phyloP scores from a whole-genome alignment of 2,329 filamentous ascomycete species.

The Exophiala oligosperma region DNA sequence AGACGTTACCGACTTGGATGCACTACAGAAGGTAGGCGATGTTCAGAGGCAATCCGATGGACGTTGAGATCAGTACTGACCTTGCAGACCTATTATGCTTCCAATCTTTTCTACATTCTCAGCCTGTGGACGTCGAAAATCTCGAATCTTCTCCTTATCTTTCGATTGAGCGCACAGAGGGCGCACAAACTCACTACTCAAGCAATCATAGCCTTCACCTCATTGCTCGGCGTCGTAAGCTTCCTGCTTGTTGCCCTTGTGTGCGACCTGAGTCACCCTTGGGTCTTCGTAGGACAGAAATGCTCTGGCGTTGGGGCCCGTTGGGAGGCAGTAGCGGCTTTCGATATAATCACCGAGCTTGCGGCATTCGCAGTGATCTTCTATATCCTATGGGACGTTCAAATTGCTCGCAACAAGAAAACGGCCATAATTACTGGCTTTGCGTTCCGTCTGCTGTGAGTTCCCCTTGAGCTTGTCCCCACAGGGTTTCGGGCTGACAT shows the following conservation, averaged over 20 bases:
- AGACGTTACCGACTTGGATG: not conserved
- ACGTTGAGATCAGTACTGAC: not conserved
- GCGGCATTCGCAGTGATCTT: not conserved
- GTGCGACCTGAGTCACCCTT: not conserved
- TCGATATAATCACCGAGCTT: constrained; percentile 1
- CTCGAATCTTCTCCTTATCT: not conserved
- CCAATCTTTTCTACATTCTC: constrained; percentile 1
- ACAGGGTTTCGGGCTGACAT: not conserved
- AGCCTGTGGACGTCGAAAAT: not conserved
- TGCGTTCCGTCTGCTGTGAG: not conserved
- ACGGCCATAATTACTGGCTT: not conserved
- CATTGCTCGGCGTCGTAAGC: not conserved
- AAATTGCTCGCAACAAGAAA: not conserved
- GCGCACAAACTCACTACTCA: not conserved
- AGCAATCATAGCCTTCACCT: not conserved
- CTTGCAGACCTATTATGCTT: not conserved
- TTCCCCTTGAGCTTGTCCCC: not conserved
- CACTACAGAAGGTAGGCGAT: not conserved
- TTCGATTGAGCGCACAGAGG: not conserved
- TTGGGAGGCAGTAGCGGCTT: not conserved
- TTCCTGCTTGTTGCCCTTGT: not conserved
- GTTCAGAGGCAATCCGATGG: not conserved
- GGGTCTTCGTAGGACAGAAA: constrained; percentile 1
- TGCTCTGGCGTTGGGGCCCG: not conserved
- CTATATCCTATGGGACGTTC: not conserved